Base-by-base conservation (phyloP, 1,284 basidiomycete species). In the Ganoderma lingzhi region DNA sequence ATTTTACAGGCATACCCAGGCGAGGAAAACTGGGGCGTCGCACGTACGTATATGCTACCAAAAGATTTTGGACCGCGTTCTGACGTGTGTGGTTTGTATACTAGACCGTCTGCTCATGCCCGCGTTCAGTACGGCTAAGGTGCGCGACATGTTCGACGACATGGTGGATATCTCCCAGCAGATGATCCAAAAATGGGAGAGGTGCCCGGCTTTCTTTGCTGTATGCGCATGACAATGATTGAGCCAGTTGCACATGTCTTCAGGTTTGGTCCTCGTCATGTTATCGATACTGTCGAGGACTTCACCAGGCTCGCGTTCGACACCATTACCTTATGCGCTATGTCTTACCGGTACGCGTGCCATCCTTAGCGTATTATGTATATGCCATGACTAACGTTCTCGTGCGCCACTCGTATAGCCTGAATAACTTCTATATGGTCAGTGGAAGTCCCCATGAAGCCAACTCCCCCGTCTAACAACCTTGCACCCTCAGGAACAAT, bases 41-140 rank as follows among this genome's bases (percentile, higher is more conserved):
- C 84, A 28, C 85, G 84, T 86, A 74, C 64, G 83, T 76, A 14
- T 19, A 14, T 23, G 58, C 48, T 51, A 4, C 23, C 2, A 51
- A 8, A 19, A 51, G 9, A 28, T 28, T 3, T 4, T 12, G 9
- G 23, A 10, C n/a, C 48, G 10, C 10, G 45, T 48, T 19, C 51
- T 44, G 62, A 48, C 15, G 23, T 6, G 19, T 35, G 28, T 17
- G 37, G 35, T 39, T 53, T 32, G 15, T 12, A 19, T 74, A 35
- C 35, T 35, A 83, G 86, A 88, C 77, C 85, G 86, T 42, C 79
- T 88, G 51, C 82, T 88, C 23, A 84, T 86, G 79, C 86, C 86
- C 14, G 84, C 85, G 2, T 88, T 88, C 76, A 84, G 85, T 35
- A 83, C 84, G 0, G 74, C 82, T 12, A 80, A 82, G 2, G 83